Evolutionary conservation across 495 filamentous ascomycete species (phyloP), one percentile per base, ranked within the genome.

Genomic region (Cetradonia linearis): DNA sequence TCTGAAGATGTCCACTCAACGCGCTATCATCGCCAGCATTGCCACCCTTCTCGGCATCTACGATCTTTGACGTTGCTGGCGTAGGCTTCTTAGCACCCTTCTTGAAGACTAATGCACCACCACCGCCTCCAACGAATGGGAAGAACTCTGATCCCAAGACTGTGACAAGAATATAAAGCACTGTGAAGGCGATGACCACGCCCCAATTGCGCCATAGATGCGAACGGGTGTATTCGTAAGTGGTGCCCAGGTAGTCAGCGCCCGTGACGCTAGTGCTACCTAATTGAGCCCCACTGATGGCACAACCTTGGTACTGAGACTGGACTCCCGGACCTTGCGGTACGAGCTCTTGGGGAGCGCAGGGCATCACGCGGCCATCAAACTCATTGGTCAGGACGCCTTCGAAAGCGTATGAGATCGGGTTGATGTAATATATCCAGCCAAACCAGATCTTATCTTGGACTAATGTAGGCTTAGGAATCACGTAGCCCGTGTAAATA

Each of bases 171-270:
- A 91, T 78, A 59, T 89, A 91, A 2, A 87, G 72, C 13, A 86
- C 77, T 6, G 75, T 78, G 56, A 87, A 89, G 18, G 83, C 85
- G 44, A 89, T 78, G 40, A 90, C 64, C 23, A 91, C 84, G 53
- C 85, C 87, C 66, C 87, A 89, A 68, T 93, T 91, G 20, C 87
- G 83, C 88, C 88, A 93, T 20, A 91, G 69, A 65, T 93, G 78
- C 16, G 69, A 65, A 1, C 83, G 80, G 5, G 74, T 79, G 66
- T 89, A 91, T 34, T 78, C 72, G 63, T 81, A 83, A 8, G 74
- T 73, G 1, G 68, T 66, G 13, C 69, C 64, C 25, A 91, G 62
- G 64, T 89, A 92, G 23, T 75, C 74, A 20, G 74, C 70, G 1
- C 88, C 88, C 3, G 74, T 61, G 14, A 92, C 77, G 14, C 62